Evolutionary conservation across 371 early-diverging fungal species (phyloP), one percentile per base, ranked within the genome.

Genomic region (Coemansia sp.): DNA sequence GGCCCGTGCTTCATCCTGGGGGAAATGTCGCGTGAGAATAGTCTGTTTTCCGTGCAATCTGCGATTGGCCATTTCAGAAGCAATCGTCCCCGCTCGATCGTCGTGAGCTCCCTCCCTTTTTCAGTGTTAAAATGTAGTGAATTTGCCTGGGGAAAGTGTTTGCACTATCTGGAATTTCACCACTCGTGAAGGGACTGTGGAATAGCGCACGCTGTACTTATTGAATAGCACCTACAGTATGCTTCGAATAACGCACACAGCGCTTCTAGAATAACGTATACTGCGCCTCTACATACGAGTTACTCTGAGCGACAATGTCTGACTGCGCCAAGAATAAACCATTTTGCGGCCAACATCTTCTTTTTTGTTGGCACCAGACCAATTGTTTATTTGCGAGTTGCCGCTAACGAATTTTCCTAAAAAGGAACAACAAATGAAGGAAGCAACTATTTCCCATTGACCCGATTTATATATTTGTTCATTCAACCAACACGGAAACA

Each of bases 401-500:
- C 49, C 49, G 21, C 21, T 49, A 49, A 49, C 49, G 49, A n/a
- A 49, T 19, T 8, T 49, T n/a, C 49, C 49, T 49, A 49, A 49
- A 49, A 49, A 49, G 49, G 49, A 49, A 49, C 21, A 49, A 49
- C 49, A 49, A 49, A 49, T 49, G 19, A 49, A 49, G 49, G 9
- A 24, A 24, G 24, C 24, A 19, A 19, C 15, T 49, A 5, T 19
- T 17, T 19, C 5, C 11, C 11, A 36, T 36, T 36, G 36, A 36
- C 36, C 36, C 11, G 11, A 19, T 48, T 19, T 19, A 19, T n/a
- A n/a, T 44, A 15, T 44, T 19, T 46, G 46, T 19, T n/a, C 49
- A 19, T 17, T 17, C 17, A 49, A 49, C 8, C 7, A 8, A 49
- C 15, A n/a, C 3, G 9, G 49, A 49, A 49, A 49, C 49, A n/a